Percentiles rank a stretch among this genome's conserved stretches.
These are phyloP conservation scores for Periconia macrospinosa DNA, from an alignment of 2,329 filamentous ascomycete species.

Conservation along the genomic window DNA sequence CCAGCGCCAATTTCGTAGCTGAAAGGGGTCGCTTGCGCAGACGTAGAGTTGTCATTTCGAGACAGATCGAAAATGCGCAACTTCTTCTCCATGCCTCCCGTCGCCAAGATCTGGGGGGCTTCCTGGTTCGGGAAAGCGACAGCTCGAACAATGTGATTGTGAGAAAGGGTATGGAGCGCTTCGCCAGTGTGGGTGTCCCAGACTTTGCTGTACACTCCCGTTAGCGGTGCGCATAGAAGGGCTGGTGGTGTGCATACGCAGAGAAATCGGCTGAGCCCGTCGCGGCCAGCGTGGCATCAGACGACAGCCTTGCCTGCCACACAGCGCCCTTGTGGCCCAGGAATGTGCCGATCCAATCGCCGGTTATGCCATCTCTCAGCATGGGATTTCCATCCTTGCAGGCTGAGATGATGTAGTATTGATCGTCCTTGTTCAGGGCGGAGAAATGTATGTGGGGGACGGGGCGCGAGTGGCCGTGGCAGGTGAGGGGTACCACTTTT, in stretches of 20 bases:
- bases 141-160: conserved; percentile 93
- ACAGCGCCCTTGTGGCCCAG: conserved; percentile 98
- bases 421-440: conserved; percentile 75
- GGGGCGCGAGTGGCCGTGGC: conserved; percentile 89
- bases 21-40: conserved; percentile 54
- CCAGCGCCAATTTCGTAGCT: conserved; percentile 87
- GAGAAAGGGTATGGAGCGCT: conserved; percentile 80
- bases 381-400: conserved; percentile 99
- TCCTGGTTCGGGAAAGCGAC: conserved; percentile 79
- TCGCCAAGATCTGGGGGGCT: conserved; percentile 79
- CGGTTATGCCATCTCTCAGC: conserved; percentile 93
- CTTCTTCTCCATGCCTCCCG: conserved; percentile 95
- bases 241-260: conserved; percentile 60
- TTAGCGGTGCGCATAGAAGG: conserved; percentile 27
- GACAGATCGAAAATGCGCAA: conserved; percentile 89
- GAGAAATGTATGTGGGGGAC: conserved; percentile 93
- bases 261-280: conserved; percentile 97
- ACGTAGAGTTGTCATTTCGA: conserved; percentile 49
- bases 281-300: conserved; percentile 83
- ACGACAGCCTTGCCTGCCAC: conserved; percentile 90
- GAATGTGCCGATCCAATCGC: conserved; percentile 82
- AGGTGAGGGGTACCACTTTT: conserved; percentile 83
- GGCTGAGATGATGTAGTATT: conserved; percentile 90
- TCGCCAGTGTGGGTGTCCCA: conserved; percentile 98
- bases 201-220: conserved; percentile 66